These are phyloP conservation scores for Biscutella laevigata DNA, from an alignment of 441 rosid species.

Conservation along the genomic window DNA sequence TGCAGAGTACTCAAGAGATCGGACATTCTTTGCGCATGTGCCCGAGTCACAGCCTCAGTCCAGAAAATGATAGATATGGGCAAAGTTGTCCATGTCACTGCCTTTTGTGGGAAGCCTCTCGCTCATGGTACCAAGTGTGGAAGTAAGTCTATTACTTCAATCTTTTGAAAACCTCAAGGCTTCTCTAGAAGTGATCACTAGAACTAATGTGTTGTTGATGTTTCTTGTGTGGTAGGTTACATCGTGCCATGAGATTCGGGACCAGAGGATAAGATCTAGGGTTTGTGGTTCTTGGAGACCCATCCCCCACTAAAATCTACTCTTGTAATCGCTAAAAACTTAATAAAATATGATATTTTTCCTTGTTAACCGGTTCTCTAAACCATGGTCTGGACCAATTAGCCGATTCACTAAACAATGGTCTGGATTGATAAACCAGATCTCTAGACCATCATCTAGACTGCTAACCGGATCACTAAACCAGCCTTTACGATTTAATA, in stretches of 20 bases:
- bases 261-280: background rate
- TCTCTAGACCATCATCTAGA: background rate
- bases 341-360: background rate
- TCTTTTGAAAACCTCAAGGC: background rate
- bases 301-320: background rate
- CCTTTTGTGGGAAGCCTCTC: constrained; percentile 30
- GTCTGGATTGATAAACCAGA: background rate
- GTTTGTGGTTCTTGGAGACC: background rate
- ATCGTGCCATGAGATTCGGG: constrained; percentile 19
- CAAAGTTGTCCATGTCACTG: constrained; percentile 26
- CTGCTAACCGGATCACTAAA: background rate
- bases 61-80: constrained; percentile 25
- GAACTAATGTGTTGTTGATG: background rate
- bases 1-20: constrained; percentile 21
- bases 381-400: background rate
- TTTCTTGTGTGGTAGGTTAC: constrained; percentile 15
- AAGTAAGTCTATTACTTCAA: constrained; percentile 16
- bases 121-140: constrained; percentile 31
- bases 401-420: background rate
- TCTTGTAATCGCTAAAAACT: constrained; percentile 2
- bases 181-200: no score
- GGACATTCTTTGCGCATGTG: constrained; percentile 23
- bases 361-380: background rate
- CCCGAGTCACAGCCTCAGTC: constrained; percentile 19
- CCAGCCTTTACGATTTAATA: background rate